Conservation (phyloP, 2,329 filamentous ascomycete genomes). For the Sclerotinia nivalis region DNA sequence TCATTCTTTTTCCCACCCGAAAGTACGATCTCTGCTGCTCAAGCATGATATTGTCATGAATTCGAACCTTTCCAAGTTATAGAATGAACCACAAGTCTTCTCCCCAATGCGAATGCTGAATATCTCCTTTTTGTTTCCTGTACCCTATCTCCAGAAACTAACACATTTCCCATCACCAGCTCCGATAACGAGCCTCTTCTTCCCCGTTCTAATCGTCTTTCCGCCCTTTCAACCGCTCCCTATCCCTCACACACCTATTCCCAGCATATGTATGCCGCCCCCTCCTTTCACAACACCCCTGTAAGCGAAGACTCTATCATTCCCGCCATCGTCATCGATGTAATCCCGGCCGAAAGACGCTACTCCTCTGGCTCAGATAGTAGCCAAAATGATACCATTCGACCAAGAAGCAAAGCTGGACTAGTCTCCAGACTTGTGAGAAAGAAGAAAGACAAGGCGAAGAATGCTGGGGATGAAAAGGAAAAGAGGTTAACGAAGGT, state of each 20-base stretch:
- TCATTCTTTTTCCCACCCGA: background rate
- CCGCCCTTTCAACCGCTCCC: slow-evolving; percentile 31
- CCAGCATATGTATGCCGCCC: slow-evolving; percentile 32
- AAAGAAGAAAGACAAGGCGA: slow-evolving; percentile 28
- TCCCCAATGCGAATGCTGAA: background rate
- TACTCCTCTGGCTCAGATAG: background rate
- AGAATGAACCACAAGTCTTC: background rate
- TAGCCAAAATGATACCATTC: background rate
- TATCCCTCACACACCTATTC: slow-evolving; percentile 30
- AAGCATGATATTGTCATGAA: background rate
- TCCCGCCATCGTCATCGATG: slow-evolving; percentile 36
- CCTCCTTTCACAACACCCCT: slow-evolving; percentile 34
- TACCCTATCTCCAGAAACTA: background rate
- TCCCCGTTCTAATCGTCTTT: slow-evolving; percentile 8
- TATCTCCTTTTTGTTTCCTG: too few species aligned
- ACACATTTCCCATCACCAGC: slow-evolving; percentile 27
- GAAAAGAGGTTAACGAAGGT: slow-evolving; percentile 33
- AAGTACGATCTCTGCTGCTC: background rate
- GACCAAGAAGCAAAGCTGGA: background rate
- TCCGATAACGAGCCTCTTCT: slow-evolving; percentile 37
- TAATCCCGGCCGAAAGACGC: slow-evolving; percentile 23
- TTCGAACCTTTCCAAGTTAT: background rate
- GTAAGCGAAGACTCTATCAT: slow-evolving; percentile 41
- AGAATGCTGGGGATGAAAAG: background rate
- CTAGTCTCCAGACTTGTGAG: slow-evolving; percentile 17